phyloP scores from a whole-genome alignment of 2,329 filamentous ascomycete genomes.

The Epichloe scottii region DNA sequence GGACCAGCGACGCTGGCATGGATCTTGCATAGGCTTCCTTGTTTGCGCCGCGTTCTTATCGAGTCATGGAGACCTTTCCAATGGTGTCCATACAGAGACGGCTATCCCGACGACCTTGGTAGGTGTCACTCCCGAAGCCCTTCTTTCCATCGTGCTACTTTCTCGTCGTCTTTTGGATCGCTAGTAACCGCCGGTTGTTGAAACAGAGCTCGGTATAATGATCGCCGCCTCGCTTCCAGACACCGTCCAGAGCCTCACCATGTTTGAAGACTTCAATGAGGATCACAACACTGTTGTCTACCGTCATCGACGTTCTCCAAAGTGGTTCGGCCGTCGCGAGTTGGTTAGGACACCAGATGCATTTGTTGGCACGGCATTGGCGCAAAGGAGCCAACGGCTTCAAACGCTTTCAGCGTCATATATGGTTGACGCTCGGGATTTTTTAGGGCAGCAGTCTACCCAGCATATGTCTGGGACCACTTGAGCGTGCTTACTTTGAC shows the following conservation, averaged over 20 bases:
- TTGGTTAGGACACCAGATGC: background rate
- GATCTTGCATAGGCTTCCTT: background rate
- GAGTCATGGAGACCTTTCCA: background rate
- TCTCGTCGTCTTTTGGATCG: background rate
- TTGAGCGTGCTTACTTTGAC: background rate
- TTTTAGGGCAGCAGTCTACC: background rate
- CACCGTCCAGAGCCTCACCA: background rate
- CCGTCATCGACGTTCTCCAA: background rate
- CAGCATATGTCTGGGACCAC: background rate
- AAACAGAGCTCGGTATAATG: background rate
- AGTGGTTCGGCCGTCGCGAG: background rate
- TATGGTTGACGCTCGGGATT: background rate
- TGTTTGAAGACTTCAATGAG: constrained; percentile 1
- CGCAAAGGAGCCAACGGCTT: background rate
- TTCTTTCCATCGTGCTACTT: background rate
- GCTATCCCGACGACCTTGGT: background rate
- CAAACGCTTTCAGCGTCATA: background rate
- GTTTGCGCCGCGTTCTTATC: background rate
- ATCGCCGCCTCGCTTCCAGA: background rate
- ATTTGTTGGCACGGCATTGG: background rate
- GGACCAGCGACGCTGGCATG: background rate
- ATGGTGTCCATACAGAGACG: background rate
- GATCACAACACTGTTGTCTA: background rate
- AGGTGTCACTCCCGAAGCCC: background rate
- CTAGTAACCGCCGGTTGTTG: background rate